A percentile compares a stretch with the other conserved stretches of the same genome.
These are phyloP conservation scores for Sisymbrium altissimum DNA, from an alignment of 345 rosid genomes.

Conservation along the genomic window DNA sequence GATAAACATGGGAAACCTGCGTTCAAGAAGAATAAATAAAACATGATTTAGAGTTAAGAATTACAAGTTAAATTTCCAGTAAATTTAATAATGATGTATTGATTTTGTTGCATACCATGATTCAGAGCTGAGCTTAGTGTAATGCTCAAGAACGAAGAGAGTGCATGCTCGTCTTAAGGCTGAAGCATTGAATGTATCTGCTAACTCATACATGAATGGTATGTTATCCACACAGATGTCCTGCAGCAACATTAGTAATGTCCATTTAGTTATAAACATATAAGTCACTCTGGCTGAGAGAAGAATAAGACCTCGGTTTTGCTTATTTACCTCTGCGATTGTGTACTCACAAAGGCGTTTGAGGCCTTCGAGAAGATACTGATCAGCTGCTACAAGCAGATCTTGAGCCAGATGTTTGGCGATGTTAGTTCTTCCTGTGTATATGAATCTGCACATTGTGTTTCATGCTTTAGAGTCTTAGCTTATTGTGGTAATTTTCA, in stretches of 20 bases:
- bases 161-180: constrained; percentile 64
- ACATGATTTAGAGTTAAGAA: neutral
- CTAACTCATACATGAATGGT: constrained; percentile 56
- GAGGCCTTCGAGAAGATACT: constrained; percentile 69
- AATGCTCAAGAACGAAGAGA: constrained; percentile 53
- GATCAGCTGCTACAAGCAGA: constrained; percentile 80
- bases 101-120: constrained; percentile 47
- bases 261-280: neutral
- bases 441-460: constrained; percentile 52
- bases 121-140: constrained; percentile 48
- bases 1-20: constrained; percentile 52
- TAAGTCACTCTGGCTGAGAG: neutral
- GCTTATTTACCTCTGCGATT: constrained; percentile 56
- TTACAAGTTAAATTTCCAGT: neutral
- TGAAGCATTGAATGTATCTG: constrained; percentile 58
- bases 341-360: constrained; percentile 67
- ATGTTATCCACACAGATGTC: constrained; percentile 58
- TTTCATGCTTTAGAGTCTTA: neutral
- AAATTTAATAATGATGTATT: neutral
- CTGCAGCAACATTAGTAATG: constrained; percentile 34
- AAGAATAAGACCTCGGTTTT: neutral
- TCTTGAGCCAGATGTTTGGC: constrained; percentile 53
- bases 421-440: constrained; percentile 60
- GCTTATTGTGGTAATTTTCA: neutral
- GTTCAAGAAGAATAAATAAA: neutral